Evolutionary conservation across 192 early-diverging fungal species (phyloP), one percentile per base, ranked within the genome.

Genomic region (Diversispora eburnea): DNA sequence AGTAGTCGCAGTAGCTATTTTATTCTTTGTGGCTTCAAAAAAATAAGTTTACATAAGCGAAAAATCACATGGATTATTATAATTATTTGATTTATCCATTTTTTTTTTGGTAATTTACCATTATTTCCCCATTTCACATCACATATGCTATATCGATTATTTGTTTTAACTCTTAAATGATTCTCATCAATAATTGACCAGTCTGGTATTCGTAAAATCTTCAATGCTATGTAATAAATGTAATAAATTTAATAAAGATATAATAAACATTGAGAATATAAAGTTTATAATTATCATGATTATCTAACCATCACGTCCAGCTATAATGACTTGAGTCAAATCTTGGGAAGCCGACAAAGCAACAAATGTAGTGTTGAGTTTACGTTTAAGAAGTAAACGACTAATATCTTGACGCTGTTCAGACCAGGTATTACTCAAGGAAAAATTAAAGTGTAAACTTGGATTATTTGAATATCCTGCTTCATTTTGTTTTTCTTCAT

Each of bases 41-140:
- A 20, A 66, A 61, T 42, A 20, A 51, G 45, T 46, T 67, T 25
- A 52, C 9, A 42, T 51, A 12, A 42, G 19, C 20, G 22, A 49
- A 67, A 9, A 10, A 48, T 52, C 25, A 22, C 13, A 12, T 12
- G 9, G 51, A 52, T 25, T 25, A 67, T 39, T n/a, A 66, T 48
- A 5, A 10, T 13, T 43, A 25, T 15, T 22, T 51, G 48, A 22
- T 6, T 13, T 13, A 4, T 52, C 0, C 6, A 25, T 20, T 10
- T 74, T 76, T 70, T 74, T 47, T 70, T 62, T 9, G 56, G 74
- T 22, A 76, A 76, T 69, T 76, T 71, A 87, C 85, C 77, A 19
- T 75, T 61, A 69, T 85, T 87, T n/a, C 88, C 91, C 92, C 92
- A 94, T 67, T 91, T 91, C 17, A 92, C 91, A 78, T 94, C 92